Conservation (phyloP, 2,329 filamentous ascomycete genomes). For the Aspergillus sp. region DNA sequence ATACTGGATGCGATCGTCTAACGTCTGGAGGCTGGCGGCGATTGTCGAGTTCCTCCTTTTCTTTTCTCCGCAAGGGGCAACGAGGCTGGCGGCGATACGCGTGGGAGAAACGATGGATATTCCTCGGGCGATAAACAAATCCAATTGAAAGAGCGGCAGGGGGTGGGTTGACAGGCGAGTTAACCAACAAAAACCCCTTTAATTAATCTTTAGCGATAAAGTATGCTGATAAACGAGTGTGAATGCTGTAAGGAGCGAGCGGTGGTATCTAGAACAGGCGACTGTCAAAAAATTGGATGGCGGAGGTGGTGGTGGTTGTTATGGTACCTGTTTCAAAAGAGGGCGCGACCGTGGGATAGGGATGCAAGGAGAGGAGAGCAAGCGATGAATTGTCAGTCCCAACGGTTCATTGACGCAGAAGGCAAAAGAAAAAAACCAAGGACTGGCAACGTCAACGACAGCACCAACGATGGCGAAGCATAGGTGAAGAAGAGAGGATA, state of each 20-base stretch:
- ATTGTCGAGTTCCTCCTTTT: background rate
- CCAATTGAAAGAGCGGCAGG: slow-evolving; percentile 28
- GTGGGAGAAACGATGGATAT: slow-evolving; percentile 4
- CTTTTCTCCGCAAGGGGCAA: slow-evolving; percentile 9
- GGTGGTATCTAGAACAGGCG: slow-evolving; percentile 21
- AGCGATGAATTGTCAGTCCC: slow-evolving; percentile 23
- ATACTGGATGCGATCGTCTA: slow-evolving; percentile 10
- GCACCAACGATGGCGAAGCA: slow-evolving; percentile 26
- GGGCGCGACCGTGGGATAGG: slow-evolving; percentile 24
- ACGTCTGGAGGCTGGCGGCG: background rate
- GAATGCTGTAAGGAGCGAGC: slow-evolving; percentile 27
- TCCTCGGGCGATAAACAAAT: slow-evolving; percentile 16
- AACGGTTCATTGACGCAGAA: slow-evolving; percentile 28
- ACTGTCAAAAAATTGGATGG: slow-evolving; percentile 14
- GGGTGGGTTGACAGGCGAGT: slow-evolving; percentile 14
- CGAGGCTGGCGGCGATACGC: slow-evolving; percentile 12
- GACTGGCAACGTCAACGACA: slow-evolving; percentile 30
- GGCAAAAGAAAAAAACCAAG: slow-evolving; percentile 14
- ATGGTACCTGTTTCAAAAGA: slow-evolving; percentile 16
- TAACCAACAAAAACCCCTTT: slow-evolving; percentile 17
- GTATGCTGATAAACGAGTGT: slow-evolving; percentile 26
- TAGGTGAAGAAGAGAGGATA: slow-evolving; percentile 4
- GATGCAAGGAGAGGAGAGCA: slow-evolving; percentile 22
- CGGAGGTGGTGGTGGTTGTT: slow-evolving; percentile 8
- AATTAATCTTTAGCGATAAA: slow-evolving; percentile 10